A percentile compares a stretch with the other conserved stretches of the same genome.
Conservation (phyloP, 805 yeast species). For the Candida piceae region DNA sequence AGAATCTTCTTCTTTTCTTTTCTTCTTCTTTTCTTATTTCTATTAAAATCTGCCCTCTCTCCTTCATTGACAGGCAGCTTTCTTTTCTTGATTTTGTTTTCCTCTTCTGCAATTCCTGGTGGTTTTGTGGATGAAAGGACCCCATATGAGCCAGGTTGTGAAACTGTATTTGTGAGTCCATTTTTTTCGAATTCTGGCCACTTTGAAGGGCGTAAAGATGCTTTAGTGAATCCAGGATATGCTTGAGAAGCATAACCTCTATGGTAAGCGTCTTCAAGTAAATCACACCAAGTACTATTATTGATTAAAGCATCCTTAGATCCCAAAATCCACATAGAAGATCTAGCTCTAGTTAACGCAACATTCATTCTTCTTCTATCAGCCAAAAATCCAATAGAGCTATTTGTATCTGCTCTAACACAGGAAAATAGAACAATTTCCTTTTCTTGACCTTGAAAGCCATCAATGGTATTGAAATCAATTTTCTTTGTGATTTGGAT, state of each 20-base stretch:
- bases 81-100: too few species aligned
- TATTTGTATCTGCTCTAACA: conserved; percentile 72
- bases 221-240: conserved; percentile 23
- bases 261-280: conserved; percentile 59
- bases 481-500: conserved; percentile 54
- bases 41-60: too few species aligned
- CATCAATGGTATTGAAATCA: conserved; percentile 94
- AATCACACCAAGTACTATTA: conserved; percentile 68
- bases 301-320: conserved; percentile 57
- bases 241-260: conserved; percentile 33
- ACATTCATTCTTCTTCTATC: conserved; percentile 97
- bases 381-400: conserved; percentile 76
- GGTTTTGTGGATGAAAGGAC: too few species aligned
- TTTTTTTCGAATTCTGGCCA: conserved; percentile 3
- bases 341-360: conserved; percentile 88
- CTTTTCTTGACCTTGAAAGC: conserved; percentile 97
- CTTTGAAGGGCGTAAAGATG: background rate
- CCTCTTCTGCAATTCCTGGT: too few species aligned
- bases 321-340: conserved; percentile 94
- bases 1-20: too few species aligned
- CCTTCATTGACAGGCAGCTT: too few species aligned
- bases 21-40: too few species aligned
- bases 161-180: too few species aligned
- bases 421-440: conserved; percentile 91
- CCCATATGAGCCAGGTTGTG: too few species aligned